Evolutionary conservation across 1,284 basidiomycete genomes (phyloP), one percentile per base, ranked within the genome.

Genomic region (Volvariella volvacea): DNA sequence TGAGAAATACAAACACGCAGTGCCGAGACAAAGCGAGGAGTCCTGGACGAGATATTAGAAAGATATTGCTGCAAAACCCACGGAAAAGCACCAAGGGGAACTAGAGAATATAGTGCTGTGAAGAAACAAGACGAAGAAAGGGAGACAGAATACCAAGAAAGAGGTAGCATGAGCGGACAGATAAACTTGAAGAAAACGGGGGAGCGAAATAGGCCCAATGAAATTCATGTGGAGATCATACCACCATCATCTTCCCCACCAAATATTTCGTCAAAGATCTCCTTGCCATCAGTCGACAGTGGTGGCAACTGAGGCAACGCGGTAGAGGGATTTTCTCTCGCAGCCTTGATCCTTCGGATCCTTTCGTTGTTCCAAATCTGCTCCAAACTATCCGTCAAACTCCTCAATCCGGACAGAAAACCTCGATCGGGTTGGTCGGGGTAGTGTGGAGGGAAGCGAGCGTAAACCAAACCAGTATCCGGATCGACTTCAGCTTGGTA

Each of bases 401-500:
- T 92, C 70, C 86, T 85, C 58, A 99, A 66, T 1, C 95, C 95
- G 59, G 88, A 92, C 32, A 98, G 66, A 66, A 98, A 99, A 7
- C 95, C 95, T 44, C 90, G 82, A 63, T 99, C 95, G 7, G 96
- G 90, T 58, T 88, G 78, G 22, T 87, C 80, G 3, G 85, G 83
- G 53, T 90, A 88, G 58, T 91, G 89, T 1, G 96, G 96, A 2
- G 94, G 94, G 65, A 96, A 98, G 38, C 89, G 77, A 20, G 89
- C 89, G 56, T 88, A 84, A 4, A 92, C 73, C 36, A 88, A 65
- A 1, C 92, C 90, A 2, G 81, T 88, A 52, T 78, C 77, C 6
- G 81, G 76, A 59, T 95, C 91, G 20, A 88, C 72, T 43, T 84
- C 80, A 3, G 88, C 78, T 48, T 83, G 73, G 63, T 94, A 94